Base-by-base conservation (phyloP, 257 asterid genomes). In the Primulina huaijiensis region DNA sequence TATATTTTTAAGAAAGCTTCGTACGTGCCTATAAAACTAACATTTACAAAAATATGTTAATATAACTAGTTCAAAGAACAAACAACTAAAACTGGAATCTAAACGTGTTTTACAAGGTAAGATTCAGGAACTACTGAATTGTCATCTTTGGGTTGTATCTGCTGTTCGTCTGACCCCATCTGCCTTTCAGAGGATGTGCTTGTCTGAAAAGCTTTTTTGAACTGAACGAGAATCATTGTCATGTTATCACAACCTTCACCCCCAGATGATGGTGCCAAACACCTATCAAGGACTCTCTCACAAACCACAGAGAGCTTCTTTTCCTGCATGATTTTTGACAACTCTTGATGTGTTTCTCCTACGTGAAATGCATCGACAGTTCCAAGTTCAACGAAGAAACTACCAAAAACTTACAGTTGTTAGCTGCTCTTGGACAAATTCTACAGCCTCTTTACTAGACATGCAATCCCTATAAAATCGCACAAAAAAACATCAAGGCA, bases 161-260 rank as follows among this genome's bases (percentile, higher is more conserved):
- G 56, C 82, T 62, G 76, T 65, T 46, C 70, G n/a, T 85, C 73
- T 53, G 89, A 70, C 23, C 23, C 73, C 19, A 74, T 35, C 72
- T 77, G 79, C 56, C 80, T 81, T 16, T 78, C 29, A 2, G 80
- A 31, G 33, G 81, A 59, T 7, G 64, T 29, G 60, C 64, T 82
- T 11, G 55, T 14, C 40, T 19, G 19, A n/a, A 19, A 23, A 31
- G 77, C 76, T 78, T 83, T 83, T 69, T 88, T 89, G 81, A 94
- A 80, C 77, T 87, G 97, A 69, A 94, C 91, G 72, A 93, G 73
- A 66, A 93, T 85, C 96, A 93, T 93, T 12, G 99, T 93, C 99
- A 90, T 89, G 86, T 94, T 94, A 72, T 94, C 97, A 30, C 97
- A 87, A 66, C 99, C 99, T 74, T 87, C 96, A 67, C 87, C 90